Base-by-base conservation (phyloP, 352 stramenopile species). In the Pythium volutum region DNA sequence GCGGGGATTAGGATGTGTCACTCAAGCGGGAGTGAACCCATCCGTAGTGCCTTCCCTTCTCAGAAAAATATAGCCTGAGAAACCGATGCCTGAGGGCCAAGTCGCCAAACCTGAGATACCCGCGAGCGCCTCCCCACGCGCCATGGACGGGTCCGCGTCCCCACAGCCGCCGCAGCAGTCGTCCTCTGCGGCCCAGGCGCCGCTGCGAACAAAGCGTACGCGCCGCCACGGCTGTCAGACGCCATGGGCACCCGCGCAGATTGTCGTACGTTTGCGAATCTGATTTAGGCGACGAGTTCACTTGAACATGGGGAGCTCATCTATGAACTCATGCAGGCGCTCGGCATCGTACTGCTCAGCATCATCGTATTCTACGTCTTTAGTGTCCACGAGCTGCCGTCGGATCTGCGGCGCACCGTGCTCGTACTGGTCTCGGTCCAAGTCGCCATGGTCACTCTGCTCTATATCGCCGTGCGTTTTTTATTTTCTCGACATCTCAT, bases 181-280 rank as follows among this genome's bases (percentile, higher is more conserved):
- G 1, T 20, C 36, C 18, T 43, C 36, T 15, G n/a, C 15, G 36
- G 16, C 36, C 6, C 36, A 52, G 23, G 20, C 18, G 27, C 16
- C 39, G 10, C 33, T 16, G 23, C 42, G 27, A 8, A 18, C 41
- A 11, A 33, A 25, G 36, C 62, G 54, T 26, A 36, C 46, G 54
- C 78, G 78, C 7, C 78, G 66, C 25, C 75, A 85, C 31, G 79
- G 75, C 38, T 85, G 74, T 54, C 56, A 84, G 69, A 54, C 57
- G 42, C 77, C 77, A 20, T 70, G 56, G 56, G 45, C 64, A 22
- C n/a, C 15, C 10, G 64, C 64, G 18, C 64, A 70, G 52, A 57
- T 70, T 46, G 25, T 63, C 23, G 64, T 70, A 34, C 25, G 36
- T 43, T 49, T 33, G 3, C 34, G 38, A 27, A 29, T 48, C 42